Evolutionary conservation across 2,329 filamentous ascomycete species (phyloP), one percentile per base, ranked within the genome.

Genomic region (Colletotrichum sojae): DNA sequence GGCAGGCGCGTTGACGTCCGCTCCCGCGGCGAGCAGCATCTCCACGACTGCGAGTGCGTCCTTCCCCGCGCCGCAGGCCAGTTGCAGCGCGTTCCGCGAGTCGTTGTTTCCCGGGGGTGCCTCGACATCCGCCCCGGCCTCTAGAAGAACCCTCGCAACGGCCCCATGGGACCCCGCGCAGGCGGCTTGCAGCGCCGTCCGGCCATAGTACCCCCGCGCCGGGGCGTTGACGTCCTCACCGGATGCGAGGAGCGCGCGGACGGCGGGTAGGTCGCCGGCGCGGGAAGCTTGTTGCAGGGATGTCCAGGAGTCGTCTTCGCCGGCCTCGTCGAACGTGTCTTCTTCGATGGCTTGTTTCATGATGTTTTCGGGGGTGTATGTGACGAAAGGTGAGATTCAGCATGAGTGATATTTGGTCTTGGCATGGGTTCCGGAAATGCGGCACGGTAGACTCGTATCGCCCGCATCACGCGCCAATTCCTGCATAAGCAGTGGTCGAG

Each of bases 51-150:
- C 74, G 5, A 81, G 62, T 0, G 71, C 66, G 0, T 71, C 3
- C 70, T 68, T 6, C 76, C 76, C 4, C 57, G 69, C 3, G 31
- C 75, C 65, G 20, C 74, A 85, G 76, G 77, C 81, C 68, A 72
- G 74, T 76, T 73, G 83, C 75, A 78, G 81, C 71, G 75, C 82
- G 76, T 72, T 86, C 71, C 52, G 51, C 31, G 63, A 80, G 79
- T 71, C 78, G 74, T 74, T 78, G 43, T 77, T 79, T 9, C 77
- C 74, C 56, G 74, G 77, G 64, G 73, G 76, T 68, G 77, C 77
- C 59, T 82, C 73, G 20, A 79, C 74, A 25, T 77, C 72, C 3
- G 79, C 79, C 1, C 77, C 78, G 9, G 74, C 74, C 4, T 68
- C 71, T 2, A 83, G 69, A 5, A 83, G 73, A 1, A 71, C 52